Evolutionary conservation across 1,139 yeast species (phyloP).

Genomic region (Suhomyces panamericanus): DNA sequence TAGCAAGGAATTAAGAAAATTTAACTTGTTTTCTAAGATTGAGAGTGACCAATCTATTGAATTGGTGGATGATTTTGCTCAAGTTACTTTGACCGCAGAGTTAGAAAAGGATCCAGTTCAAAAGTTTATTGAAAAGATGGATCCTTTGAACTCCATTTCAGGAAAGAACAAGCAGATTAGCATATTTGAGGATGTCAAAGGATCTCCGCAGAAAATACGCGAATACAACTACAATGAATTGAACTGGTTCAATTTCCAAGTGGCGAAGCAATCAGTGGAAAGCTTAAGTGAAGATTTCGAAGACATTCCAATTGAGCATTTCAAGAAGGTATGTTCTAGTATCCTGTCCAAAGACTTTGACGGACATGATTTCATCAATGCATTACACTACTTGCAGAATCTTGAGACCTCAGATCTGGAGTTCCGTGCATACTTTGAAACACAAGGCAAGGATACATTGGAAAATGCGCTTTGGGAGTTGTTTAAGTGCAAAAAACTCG

Average conservation of each 20-base stretch:
- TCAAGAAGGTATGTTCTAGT: conserved; percentile 21
- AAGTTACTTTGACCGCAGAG: conserved; percentile 34
- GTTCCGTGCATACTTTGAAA: conserved; percentile 26
- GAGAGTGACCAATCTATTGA: conserved; percentile 25
- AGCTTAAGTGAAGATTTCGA: conserved; percentile 11
- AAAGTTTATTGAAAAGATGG: conserved; percentile 40
- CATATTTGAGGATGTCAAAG: conserved; percentile 40
- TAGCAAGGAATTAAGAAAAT: conserved; percentile 5
- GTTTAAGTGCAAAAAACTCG: conserved; percentile 17
- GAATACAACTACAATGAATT: conserved; percentile 35
- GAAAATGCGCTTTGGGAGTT: conserved; percentile 32
- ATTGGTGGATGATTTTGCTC: conserved; percentile 40
- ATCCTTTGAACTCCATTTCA: conserved; percentile 41
- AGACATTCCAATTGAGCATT: conserved; percentile 21
- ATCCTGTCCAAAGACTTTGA: conserved; percentile 14
- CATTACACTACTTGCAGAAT: conserved; percentile 28
- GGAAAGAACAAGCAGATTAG: conserved; percentile 35
- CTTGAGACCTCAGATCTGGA: conserved; percentile 22
- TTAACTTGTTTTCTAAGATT: conserved; percentile 23
- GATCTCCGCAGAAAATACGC: conserved; percentile 37
- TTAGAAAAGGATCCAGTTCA: conserved; percentile 26
- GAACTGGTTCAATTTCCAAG: conserved; percentile 45
- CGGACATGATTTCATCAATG: conserved; percentile 20
- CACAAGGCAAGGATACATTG: conserved; percentile 26
- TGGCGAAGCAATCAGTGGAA: conserved; percentile 27